Base-by-base conservation (phyloP, 345 rosid genomes). In the Eucalyptus regnans region DNA sequence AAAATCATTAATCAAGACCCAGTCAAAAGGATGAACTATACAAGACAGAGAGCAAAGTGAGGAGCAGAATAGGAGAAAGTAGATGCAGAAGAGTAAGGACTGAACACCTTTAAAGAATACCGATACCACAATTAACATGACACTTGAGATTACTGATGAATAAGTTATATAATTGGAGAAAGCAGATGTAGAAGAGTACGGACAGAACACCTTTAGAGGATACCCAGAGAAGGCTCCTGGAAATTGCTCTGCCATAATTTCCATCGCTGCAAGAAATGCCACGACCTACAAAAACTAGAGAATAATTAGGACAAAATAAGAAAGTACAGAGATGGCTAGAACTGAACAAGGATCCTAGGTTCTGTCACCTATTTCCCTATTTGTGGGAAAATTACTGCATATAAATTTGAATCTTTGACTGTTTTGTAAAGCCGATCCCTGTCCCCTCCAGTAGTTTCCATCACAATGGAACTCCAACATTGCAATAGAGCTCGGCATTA, bases 201-300 rank as follows among this genome's bases (percentile, higher is more conserved):
- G 51, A n/a, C 85, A 52, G 90, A 46, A 41, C 90, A 98, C 98
- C 94, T 97, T 94, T 66, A 98, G 92, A 27, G 96, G 94, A 90
- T 97, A 98, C 86, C 99, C 99, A 90, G 98, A 92, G 88, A 98
- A 98, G 89, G 99, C 99, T 87, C 97, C 99, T 4, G 99, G 99
- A 94, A 96, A 98, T 89, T 96, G 97, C 91, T 97, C 96, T 46
- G 99, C 98, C 99, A 98, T 96, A 64, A 95, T 96, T 88, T 97
- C 99, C 99, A 98, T 96, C 3, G 99, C 99, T 13, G 99, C 99
- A 85, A 96, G 99, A 91, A 98, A 97, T 83, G 99, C 99, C 87
- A 98, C 99, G 64, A 97, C 99, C 99, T 97, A 23, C 43, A 88
- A 89, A 58, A 93, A 56, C 62, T 52, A 81, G 50, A 91, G 66